These are phyloP conservation scores for Cladophialophora carrionii DNA, from an alignment of 2,329 filamentous ascomycete genomes.

Conservation along the genomic window DNA sequence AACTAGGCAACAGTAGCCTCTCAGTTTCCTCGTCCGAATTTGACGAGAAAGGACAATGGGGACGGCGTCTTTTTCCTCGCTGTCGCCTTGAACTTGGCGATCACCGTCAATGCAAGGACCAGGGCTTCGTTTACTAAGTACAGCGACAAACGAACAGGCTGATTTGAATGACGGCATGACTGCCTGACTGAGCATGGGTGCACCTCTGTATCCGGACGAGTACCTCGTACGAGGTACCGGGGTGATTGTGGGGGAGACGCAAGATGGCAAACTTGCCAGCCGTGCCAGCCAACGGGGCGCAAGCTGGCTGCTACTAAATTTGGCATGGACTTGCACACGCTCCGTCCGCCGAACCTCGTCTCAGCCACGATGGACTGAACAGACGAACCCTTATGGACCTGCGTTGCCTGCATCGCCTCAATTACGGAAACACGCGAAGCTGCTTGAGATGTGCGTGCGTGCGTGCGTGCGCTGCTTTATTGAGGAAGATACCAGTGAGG, in stretches of 20 bases:
- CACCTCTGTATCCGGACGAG: no score
- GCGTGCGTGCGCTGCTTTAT: not conserved
- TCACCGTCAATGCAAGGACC: constrained; percentile 10
- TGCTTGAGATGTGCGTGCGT: no score
- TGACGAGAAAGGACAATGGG: not conserved
- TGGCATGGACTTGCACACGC: constrained; percentile 9
- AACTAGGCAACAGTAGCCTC: not conserved
- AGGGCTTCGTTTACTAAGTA: no score
- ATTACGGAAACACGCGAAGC: no score
- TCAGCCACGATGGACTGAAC: not conserved
- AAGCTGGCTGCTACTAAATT: constrained; percentile 14
- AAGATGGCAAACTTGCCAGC: no score
- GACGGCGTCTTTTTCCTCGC: not conserved
- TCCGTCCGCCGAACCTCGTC: constrained; percentile 13
- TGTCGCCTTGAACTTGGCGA: constrained; percentile 15
- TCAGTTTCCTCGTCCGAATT: not conserved
- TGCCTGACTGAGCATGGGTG: no score
- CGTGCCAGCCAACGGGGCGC: constrained; percentile 3
- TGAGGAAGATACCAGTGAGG: constrained; percentile 1
- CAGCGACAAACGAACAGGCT: no score
- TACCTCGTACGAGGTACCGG: no score
- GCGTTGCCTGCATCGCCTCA: not conserved
- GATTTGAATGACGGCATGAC: no score
- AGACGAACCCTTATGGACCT: not conserved
- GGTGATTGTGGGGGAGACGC: not conserved